Evolutionary conservation across 495 filamentous ascomycete species (phyloP).

Genomic region (Symbiotaphrina buchneri): DNA sequence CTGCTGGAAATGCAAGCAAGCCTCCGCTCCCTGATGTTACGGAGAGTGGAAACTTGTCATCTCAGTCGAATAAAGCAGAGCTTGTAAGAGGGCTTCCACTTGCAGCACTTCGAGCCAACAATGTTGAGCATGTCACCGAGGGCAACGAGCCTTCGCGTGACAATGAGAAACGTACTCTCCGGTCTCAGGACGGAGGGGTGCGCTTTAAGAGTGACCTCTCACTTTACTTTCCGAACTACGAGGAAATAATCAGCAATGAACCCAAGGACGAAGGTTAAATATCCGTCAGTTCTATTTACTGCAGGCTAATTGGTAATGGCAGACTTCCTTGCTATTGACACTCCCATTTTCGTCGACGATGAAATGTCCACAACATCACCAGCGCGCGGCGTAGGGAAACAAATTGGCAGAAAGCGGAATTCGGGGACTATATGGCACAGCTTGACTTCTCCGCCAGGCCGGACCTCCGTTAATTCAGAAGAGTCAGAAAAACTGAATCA

Average conservation of each 20-base stretch:
- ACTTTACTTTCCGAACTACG: slow-evolving; percentile 74
- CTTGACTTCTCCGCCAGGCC: not conserved
- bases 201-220: slow-evolving; percentile 73
- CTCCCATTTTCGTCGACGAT: slow-evolving; percentile 31
- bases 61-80: too few species aligned
- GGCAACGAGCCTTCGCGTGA: not conserved
- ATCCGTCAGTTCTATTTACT: not conserved
- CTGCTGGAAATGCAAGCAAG: too few species aligned
- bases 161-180: slow-evolving; percentile 16
- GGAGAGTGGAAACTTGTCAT: too few species aligned
- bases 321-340: slow-evolving; percentile 38
- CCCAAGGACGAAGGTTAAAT: slow-evolving; percentile 49
- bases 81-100: too few species aligned
- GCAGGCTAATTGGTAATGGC: slow-evolving; percentile 4
- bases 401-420: slow-evolving; percentile 7
- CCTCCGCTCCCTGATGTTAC: too few species aligned
- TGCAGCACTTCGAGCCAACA: too few species aligned
- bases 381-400: slow-evolving; percentile 9
- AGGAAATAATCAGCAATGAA: slow-evolving; percentile 69
- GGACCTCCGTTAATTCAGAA: slow-evolving; percentile 7
- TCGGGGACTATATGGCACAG: slow-evolving; percentile 5
- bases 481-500: slow-evolving; percentile 18
- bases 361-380: slow-evolving; percentile 6
- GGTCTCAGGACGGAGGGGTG: slow-evolving; percentile 21
- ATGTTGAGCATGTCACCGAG: not conserved